These are phyloP conservation scores for Jimgerdemannia lactiflua DNA, from an alignment of 192 early-diverging fungal genomes.

Conservation along the genomic window DNA sequence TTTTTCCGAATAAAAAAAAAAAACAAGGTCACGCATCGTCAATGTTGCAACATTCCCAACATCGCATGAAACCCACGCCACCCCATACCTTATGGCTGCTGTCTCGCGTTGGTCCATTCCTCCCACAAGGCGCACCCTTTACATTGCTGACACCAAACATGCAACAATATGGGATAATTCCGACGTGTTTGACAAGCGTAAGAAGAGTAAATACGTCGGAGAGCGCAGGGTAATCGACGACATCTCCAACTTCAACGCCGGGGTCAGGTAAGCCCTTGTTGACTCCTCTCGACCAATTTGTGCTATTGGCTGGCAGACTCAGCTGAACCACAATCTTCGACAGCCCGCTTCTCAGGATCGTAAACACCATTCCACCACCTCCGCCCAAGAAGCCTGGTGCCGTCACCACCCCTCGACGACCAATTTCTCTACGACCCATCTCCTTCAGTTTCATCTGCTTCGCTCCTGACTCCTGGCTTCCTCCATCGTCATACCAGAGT, in stretches of 20 bases:
- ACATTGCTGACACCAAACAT: neutral
- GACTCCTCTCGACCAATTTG: no score
- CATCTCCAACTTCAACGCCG: neutral
- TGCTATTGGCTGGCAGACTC: no score
- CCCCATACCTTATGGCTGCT: no score
- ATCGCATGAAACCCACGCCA: no score
- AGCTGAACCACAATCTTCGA: neutral
- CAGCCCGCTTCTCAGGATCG: neutral
- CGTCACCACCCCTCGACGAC: neutral
- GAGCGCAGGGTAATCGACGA: neutral
- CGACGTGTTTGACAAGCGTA: neutral
- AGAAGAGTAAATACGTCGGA: neutral
- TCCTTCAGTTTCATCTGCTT: conserved; percentile 11
- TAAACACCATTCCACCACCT: neutral
- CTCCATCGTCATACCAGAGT: neutral
- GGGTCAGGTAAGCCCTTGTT: conserved; percentile 8
- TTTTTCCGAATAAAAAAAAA: no score
- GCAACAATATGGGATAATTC: neutral
- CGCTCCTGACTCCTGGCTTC: neutral
- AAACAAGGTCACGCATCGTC: no score
- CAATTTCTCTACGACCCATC: neutral
- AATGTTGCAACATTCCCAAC: no score
- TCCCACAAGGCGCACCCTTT: neutral
- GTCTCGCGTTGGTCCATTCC: no score
- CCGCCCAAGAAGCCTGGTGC: neutral